Percentiles rank a stretch among this genome's conserved stretches.
phyloP scores from a whole-genome alignment of 495 filamentous ascomycete genomes.

The Aspergillus indologenus region DNA sequence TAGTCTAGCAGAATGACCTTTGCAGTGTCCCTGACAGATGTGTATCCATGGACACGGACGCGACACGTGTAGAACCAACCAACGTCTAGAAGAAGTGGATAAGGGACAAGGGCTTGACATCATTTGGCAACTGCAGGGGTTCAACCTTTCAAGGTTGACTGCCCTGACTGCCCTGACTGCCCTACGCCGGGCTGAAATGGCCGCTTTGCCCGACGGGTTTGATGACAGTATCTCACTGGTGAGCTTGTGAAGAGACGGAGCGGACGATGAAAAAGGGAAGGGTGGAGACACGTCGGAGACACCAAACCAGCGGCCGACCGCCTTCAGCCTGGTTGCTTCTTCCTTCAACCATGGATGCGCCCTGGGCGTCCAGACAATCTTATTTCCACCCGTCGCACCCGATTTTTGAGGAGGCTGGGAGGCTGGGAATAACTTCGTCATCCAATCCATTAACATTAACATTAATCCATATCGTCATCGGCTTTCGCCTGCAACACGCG shows the following conservation, averaged over 20 bases:
- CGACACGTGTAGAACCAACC: constrained; percentile 10
- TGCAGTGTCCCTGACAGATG: neutral
- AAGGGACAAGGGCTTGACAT: too few relatives aligned
- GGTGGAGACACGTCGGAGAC: neutral
- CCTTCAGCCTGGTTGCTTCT: neutral
- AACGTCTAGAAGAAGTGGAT: too few relatives aligned
- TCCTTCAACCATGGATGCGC: constrained; percentile 8
- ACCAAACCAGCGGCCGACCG: neutral
- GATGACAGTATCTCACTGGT: too few relatives aligned
- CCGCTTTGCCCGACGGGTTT: constrained; percentile 1
- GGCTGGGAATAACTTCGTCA: neutral
- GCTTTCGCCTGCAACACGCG: too few relatives aligned
- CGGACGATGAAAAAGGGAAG: neutral
- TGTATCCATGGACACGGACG: neutral
- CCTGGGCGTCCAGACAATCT: neutral
- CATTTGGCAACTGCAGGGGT: neutral
- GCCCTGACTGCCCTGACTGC: neutral
- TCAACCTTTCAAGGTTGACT: too few relatives aligned
- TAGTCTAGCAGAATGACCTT: too few relatives aligned
- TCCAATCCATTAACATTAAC: too few relatives aligned
- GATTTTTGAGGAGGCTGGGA: neutral
- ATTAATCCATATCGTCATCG: too few relatives aligned
- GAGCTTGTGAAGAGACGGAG: neutral
- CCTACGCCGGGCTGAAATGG: neutral
- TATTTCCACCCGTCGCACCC: neutral